Percentiles rank a stretch among this genome's conserved stretches.
Evolutionary conservation across 1,284 basidiomycete genomes (phyloP).

Genomic region (Xerocomus cyaneibrunnescens): DNA sequence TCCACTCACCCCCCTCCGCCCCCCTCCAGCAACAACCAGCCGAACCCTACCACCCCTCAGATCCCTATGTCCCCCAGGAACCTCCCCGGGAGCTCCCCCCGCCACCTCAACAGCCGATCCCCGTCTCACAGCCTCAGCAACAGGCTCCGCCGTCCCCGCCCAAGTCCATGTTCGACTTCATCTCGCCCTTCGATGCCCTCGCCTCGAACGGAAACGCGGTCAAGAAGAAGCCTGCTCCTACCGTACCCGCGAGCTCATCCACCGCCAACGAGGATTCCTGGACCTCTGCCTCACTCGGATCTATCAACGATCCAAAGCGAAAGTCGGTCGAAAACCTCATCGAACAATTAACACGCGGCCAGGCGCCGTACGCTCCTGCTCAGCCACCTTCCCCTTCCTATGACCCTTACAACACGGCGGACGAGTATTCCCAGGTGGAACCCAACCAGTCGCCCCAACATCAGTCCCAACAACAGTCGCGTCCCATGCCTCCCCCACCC

Average conservation of each 20-base stretch:
- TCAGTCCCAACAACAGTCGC: conserved; percentile 37
- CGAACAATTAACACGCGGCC: conserved; percentile 64
- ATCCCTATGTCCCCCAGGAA: conserved; percentile 47
- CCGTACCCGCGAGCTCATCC: conserved; percentile 35
- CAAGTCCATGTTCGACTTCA: conserved; percentile 79
- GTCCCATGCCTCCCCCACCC: conserved; percentile 41
- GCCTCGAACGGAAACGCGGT: conserved; percentile 43
- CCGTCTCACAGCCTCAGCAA: conserved; percentile 37
- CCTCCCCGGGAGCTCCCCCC: conserved; percentile 39
- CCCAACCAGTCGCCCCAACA: conserved; percentile 42
- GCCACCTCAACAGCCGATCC: conserved; percentile 36
- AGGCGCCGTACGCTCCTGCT: conserved; percentile 39
- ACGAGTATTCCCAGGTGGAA: conserved; percentile 52
- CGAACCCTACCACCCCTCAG: conserved; percentile 38
- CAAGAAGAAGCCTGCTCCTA: conserved; percentile 63
- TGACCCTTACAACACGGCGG: conserved; percentile 42
- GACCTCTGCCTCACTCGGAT: conserved; percentile 42
- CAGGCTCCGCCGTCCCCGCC: conserved; percentile 64
- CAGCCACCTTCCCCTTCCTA: conserved; percentile 41
- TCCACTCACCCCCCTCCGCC: conserved; percentile 45
- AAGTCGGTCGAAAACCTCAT: conserved; percentile 78
- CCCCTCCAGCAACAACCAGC: conserved; percentile 39
- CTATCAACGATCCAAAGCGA: conserved; percentile 60
- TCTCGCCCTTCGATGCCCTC: conserved; percentile 79
- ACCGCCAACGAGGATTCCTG: conserved; percentile 56